Base-by-base conservation (phyloP, 176 grass and related monocot genomes). In the Triticum turgidum region DNA sequence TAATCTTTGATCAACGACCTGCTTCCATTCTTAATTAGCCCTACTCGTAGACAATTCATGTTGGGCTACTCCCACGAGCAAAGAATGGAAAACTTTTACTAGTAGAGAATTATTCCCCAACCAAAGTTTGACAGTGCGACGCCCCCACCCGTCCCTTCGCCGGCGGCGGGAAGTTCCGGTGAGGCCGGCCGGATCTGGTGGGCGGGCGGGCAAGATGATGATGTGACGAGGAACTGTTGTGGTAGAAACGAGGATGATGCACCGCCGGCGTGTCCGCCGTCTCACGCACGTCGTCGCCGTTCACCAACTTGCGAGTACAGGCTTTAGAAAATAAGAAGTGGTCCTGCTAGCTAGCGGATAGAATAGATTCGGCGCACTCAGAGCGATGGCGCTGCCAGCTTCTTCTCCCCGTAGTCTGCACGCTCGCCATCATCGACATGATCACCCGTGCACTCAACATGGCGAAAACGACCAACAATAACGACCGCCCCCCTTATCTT, bases 361-460 rank as follows among this genome's bases (percentile, higher is more conserved):
- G 73, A 52, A 20, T 52, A 77, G 15, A 77, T 77, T 56, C 17
- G 27, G 27, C 11, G 74, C 74, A 77, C 47, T 20, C 15, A 32
- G 32, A 52, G 0, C 1, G 27, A 33, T 6, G 47, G 17, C 15
- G 17, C 21, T 15, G 73, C 73, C 44, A 52, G 18, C 17, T 51
- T 33, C 17, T 51, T 33, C 34, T 11, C 11, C 21, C 30, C 4
- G 45, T n/a, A 69, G 30, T 71, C 37, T 52, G 25, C 80, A 51
- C 58, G 41, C 58, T 52, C 34, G 69, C 33, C 35, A 30, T 58
- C 35, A 30, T 58, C 22, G 44, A 47, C 81, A 63, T 24, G 56
- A 70, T 39, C 69, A 15, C 66, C 81, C 81, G 59, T 76, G 82
- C 82, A 76, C 82, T 75, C 70, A 76, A 73, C 70, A 8, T n/a